These are phyloP conservation scores for Punctularia strigosozonata DNA, from an alignment of 768 basidiomycete species.

Conservation along the genomic window DNA sequence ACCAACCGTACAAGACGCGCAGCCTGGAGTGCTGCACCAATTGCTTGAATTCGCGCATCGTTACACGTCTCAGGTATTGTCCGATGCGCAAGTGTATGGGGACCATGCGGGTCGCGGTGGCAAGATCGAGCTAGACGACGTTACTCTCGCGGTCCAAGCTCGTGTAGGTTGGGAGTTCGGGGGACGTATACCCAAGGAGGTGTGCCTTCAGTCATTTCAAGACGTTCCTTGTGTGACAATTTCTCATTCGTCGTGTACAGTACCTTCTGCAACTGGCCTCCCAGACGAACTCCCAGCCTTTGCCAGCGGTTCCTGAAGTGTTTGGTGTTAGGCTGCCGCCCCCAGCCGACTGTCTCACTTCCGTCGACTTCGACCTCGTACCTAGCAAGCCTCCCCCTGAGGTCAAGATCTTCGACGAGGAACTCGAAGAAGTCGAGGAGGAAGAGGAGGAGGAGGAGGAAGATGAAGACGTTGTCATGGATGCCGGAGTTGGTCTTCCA, in stretches of 20 bases:
- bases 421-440: slow-evolving; percentile 74
- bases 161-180: slow-evolving; percentile 91
- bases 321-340: slow-evolving; percentile 80
- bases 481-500: slow-evolving; percentile 24
- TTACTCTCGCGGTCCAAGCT: slow-evolving; percentile 72
- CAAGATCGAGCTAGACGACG: slow-evolving; percentile 77
- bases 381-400: slow-evolving; percentile 78
- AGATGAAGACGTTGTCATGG: slow-evolving; percentile 59
- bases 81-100: slow-evolving; percentile 78
- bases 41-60: slow-evolving; percentile 79
- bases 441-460: slow-evolving; percentile 39
- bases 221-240: background rate
- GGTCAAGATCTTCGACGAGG: slow-evolving; percentile 66
- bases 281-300: slow-evolving; percentile 69
- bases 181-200: slow-evolving; percentile 83
- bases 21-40: slow-evolving; percentile 79
- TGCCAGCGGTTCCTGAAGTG: slow-evolving; percentile 79
- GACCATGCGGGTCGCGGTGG: slow-evolving; percentile 73
- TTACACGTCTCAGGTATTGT: slow-evolving; percentile 73
- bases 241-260: slow-evolving; percentile 24
- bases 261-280: slow-evolving; percentile 70
- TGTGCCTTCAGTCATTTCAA: slow-evolving; percentile 18
- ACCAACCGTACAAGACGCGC: slow-evolving; percentile 75
- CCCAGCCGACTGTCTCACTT: slow-evolving; percentile 54
- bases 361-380: slow-evolving; percentile 78